Base-by-base conservation (phyloP, 1,284 basidiomycete genomes). In the Trichosporon sp. region DNA sequence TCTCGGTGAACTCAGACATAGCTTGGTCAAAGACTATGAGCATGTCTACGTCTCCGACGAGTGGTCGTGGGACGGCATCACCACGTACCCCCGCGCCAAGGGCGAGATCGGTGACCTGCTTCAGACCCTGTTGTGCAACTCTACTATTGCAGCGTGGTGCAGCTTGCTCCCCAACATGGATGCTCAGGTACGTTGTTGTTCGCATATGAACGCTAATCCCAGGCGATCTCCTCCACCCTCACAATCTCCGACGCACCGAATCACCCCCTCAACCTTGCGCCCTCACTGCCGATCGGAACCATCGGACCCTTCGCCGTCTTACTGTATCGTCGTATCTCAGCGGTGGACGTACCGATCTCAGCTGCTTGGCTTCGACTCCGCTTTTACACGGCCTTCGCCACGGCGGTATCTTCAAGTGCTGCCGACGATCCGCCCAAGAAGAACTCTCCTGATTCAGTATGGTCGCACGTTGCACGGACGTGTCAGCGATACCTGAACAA, bases 131-230 rank as follows among this genome's bases (percentile, higher is more conserved):
- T 8, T 72, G 5, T 72, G 69, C 32, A 62, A 56, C 16, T 64
- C 68, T 3, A 57, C 66, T n/a, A 60, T 73, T 36, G 62, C 64
- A 2, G 57, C 67, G 9, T 76, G 74, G 74, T 66, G 68, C 32
- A 66, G 62, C 14, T 33, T 74, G 11, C 36, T 73, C 2, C 57
- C 62, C 0, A 14, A 71, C 5, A 59, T 65, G 3, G 23, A 56
- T 16, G 58, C 60, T 1, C 61, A 69, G 44, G 69, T 71, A 46
- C 44, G 66, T 56, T 21, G 11, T 13, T 31, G 4, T 13, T 16
- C 16, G 4, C 9, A 33, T 34, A 2, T 2, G 10, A 6, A 13
- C 6, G 25, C 21, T 33, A 36, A 56, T 40, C 23, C 2, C 64
- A 65, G 59, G 19, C 49, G 5, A 21, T 66, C 27, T n/a, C 52